Conservation (phyloP, 2,329 filamentous ascomycete genomes). For the Chalaropsis ovoidea region DNA sequence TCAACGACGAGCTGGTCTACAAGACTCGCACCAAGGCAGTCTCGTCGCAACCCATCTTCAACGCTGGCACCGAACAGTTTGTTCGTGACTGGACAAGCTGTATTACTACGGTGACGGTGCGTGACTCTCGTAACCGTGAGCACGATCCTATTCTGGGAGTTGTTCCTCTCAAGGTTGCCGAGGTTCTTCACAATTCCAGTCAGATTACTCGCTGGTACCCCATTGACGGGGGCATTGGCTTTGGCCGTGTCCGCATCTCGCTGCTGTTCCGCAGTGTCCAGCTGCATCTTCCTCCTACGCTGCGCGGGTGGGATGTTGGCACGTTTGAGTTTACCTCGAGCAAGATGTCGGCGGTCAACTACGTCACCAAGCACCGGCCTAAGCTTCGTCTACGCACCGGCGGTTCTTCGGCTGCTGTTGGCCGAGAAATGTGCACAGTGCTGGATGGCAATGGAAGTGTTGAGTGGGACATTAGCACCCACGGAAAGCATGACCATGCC, state of each 20-base stretch:
- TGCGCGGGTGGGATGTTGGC: slow-evolving; percentile 90
- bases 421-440: slow-evolving; percentile 14
- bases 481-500: slow-evolving; percentile 32
- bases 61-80: slow-evolving; percentile 88
- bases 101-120: slow-evolving; percentile 77
- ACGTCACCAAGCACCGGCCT: slow-evolving; percentile 53
- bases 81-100: slow-evolving; percentile 84
- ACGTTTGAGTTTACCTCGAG: slow-evolving; percentile 80
- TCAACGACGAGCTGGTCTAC: slow-evolving; percentile 84
- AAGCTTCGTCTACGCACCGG: slow-evolving; percentile 76
- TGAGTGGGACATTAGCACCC: slow-evolving; percentile 41
- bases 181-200: slow-evolving; percentile 77
- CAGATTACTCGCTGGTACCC: slow-evolving; percentile 90
- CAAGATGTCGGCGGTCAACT: slow-evolving; percentile 54
- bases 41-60: slow-evolving; percentile 92
- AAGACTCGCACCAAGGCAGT: slow-evolving; percentile 92
- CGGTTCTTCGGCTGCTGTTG: slow-evolving; percentile 58
- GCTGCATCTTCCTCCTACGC: slow-evolving; percentile 68
- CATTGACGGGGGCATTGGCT: slow-evolving; percentile 88
- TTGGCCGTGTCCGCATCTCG: slow-evolving; percentile 79
- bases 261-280: slow-evolving; percentile 84
- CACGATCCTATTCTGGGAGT: slow-evolving; percentile 93
- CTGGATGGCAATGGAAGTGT: slow-evolving; percentile 30
- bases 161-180: slow-evolving; percentile 75
- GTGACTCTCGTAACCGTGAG: slow-evolving; percentile 79